Percentiles rank a stretch among this genome's conserved stretches.
phyloP scores from a whole-genome alignment of 148 eudicot species.

The Dianthus caryophyllus region DNA sequence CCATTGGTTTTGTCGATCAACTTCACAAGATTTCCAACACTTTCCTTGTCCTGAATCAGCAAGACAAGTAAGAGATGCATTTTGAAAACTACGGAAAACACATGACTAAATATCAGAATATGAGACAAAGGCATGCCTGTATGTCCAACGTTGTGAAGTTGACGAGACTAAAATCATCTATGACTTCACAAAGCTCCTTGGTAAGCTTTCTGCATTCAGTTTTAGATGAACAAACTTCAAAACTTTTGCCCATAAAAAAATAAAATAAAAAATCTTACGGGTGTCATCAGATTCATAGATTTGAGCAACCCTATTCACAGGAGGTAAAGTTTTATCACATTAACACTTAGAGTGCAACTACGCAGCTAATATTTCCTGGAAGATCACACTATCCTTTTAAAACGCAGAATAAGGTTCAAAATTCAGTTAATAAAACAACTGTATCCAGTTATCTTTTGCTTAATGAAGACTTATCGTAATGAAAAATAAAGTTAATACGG shows the following conservation, averaged over 20 bases:
- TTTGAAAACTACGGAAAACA: background rate
- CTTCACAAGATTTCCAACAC: conserved; percentile 83
- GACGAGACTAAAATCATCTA: conserved; percentile 71
- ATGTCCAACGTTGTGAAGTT: conserved; percentile 85
- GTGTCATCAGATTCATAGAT: background rate
- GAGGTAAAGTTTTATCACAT: too few species aligned
- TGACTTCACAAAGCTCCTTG: conserved; percentile 76
- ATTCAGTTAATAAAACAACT: background rate
- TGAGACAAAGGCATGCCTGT: conserved; percentile 47
- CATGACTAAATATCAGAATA: background rate
- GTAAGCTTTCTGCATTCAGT: conserved; percentile 69
- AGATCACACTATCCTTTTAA: background rate
- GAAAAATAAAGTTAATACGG: background rate
- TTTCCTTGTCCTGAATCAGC: conserved; percentile 75
- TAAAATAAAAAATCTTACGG: background rate
- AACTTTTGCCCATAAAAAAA: background rate
- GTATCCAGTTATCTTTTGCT: background rate
- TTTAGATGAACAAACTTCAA: background rate
- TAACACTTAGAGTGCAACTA: background rate
- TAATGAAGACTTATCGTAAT: background rate
- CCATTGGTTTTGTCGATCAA: conserved; percentile 89
- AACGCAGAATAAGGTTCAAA: background rate
- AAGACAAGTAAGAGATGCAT: background rate
- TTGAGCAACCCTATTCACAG: background rate
- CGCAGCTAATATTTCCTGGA: too few species aligned